A percentile compares a stretch with the other conserved stretches of the same genome.
phyloP scores from a whole-genome alignment of 495 filamentous ascomycete species.

The Daldinia grandis region DNA sequence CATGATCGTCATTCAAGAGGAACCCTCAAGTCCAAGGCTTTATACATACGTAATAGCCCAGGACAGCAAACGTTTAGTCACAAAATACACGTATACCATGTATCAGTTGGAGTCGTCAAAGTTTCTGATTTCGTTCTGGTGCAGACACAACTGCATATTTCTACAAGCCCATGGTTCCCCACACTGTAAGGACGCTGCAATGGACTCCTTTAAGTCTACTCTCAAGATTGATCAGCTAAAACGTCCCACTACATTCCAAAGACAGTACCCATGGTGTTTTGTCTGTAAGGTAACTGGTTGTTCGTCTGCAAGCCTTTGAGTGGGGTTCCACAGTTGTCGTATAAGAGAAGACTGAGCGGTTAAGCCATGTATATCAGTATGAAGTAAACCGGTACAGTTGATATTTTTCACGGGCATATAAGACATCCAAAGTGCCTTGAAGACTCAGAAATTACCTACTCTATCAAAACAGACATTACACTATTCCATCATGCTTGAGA shows the following conservation, averaged over 20 bases:
- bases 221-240: not conserved
- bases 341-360: not conserved
- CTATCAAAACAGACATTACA: not conserved
- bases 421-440: not conserved
- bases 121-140: too few relatives aligned
- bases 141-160: not conserved
- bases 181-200: not conserved
- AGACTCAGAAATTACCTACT: not conserved
- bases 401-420: not conserved
- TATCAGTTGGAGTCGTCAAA: too few relatives aligned
- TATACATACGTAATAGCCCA: not conserved
- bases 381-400: not conserved
- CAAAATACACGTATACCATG: not conserved
- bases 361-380: not conserved
- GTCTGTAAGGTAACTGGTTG: not conserved
- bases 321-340: not conserved
- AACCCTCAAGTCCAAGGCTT: not conserved
- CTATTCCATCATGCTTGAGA: constrained; percentile 6
- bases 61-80: not conserved
- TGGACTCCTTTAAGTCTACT: not conserved
- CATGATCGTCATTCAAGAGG: not conserved
- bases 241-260: not conserved
- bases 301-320: not conserved
- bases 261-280: not conserved
- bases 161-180: not conserved